Percentiles rank a stretch among this genome's conserved stretches.
These are phyloP conservation scores for Pneumocystis sp. DNA, from an alignment of 1,139 yeast genomes.

Conservation along the genomic window DNA sequence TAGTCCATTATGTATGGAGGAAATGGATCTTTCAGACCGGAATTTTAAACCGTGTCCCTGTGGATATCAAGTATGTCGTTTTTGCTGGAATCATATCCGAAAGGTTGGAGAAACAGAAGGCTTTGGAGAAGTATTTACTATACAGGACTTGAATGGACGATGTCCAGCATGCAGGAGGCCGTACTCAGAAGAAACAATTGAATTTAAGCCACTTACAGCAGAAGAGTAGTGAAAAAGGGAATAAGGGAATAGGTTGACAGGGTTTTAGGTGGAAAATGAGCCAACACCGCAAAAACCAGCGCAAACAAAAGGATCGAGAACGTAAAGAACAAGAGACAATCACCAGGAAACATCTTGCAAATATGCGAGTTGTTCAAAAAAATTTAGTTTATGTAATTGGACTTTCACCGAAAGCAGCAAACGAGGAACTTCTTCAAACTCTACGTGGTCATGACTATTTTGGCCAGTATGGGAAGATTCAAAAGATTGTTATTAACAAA, in stretches of 20 bases:
- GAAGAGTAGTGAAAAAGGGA: constrained; percentile 40
- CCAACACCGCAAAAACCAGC: constrained; percentile 59
- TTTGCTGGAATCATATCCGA: constrained; percentile 90
- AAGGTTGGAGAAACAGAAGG: constrained; percentile 20
- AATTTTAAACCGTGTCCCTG: constrained; percentile 98
- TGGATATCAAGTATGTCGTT: constrained; percentile 90
- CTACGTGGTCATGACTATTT: constrained; percentile 84
- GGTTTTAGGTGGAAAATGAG: constrained; percentile 37
- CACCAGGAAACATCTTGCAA: constrained; percentile 82
- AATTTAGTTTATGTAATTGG: constrained; percentile 95
- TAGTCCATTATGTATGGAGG: constrained; percentile 90
- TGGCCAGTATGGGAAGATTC: constrained; percentile 94
- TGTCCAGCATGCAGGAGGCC: constrained; percentile 96
- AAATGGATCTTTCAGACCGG: constrained; percentile 89
- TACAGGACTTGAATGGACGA: constrained; percentile 67
- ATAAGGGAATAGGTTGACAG: background rate
- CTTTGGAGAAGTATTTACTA: background rate
- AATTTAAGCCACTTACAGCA: constrained; percentile 63
- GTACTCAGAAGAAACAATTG: constrained; percentile 86
- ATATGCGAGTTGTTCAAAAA: constrained; percentile 94
- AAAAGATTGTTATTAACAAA: constrained; percentile 82
- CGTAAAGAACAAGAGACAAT: constrained; percentile 78
- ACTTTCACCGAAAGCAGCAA: constrained; percentile 73
- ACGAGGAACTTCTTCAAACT: constrained; percentile 76
- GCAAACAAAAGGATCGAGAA: constrained; percentile 80